A percentile compares a stretch with the other conserved stretches of the same genome.
Conservation (phyloP, 1,284 basidiomycete species). For the Malassezia pachydermatis region DNA sequence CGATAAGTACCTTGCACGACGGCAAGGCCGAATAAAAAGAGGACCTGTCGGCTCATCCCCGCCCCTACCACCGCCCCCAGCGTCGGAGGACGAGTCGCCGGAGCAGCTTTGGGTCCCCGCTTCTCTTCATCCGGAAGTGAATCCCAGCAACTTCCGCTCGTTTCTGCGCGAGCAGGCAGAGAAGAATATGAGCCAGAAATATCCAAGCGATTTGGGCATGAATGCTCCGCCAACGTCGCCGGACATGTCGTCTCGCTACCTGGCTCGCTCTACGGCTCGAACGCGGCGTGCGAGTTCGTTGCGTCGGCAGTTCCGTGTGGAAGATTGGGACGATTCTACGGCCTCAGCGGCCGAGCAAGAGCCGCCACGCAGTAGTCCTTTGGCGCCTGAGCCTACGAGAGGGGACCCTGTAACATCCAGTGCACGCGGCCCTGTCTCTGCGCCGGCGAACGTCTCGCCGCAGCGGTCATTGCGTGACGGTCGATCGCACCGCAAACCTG, state of each 20-base stretch:
- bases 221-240: neutral
- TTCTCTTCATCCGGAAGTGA: conserved; percentile 88
- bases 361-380: too few species aligned
- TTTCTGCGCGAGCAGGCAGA: conserved; percentile 84
- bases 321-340: conserved; percentile 59
- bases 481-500: conserved; percentile 8
- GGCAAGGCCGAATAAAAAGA: conserved; percentile 5
- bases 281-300: conserved; percentile 39
- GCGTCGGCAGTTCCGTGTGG: conserved; percentile 54
- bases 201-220: too few species aligned
- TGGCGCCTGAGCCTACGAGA: too few species aligned
- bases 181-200: conserved; percentile 41
- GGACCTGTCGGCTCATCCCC: neutral
- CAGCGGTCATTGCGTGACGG: neutral
- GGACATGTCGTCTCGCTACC: neutral
- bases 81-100: too few species aligned
- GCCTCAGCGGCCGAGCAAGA: too few species aligned
- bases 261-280: conserved; percentile 26
- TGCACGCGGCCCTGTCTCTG: too few species aligned
- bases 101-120: conserved; percentile 99
- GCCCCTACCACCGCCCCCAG: neutral
- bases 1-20: conserved; percentile 6
- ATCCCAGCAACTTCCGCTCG: conserved; percentile 83
- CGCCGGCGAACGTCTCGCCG: neutral
- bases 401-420: too few species aligned